Conservation (phyloP, 345 rosid species). For the Gossypium arboreum region DNA sequence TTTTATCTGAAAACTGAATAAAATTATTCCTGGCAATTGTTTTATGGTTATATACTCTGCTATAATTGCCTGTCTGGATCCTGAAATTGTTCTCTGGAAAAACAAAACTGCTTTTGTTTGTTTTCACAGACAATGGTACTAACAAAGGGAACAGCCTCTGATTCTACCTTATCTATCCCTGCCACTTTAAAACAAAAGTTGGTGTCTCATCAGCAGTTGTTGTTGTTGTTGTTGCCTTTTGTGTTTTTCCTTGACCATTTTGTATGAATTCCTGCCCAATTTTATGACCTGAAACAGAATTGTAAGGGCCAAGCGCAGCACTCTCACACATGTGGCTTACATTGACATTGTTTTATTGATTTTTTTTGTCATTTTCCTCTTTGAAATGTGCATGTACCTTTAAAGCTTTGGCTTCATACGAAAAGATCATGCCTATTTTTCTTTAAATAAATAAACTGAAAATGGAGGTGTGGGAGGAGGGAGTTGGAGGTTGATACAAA, state of each 20-base stretch:
- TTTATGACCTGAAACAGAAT: slow-evolving; percentile 23
- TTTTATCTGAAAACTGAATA: slow-evolving; percentile 8
- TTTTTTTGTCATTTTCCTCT: slow-evolving; percentile 7
- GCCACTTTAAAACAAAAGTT: slow-evolving; percentile 36
- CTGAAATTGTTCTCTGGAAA: slow-evolving; percentile 18
- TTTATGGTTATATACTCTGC: slow-evolving; percentile 19
- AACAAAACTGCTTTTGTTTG: slow-evolving; percentile 34
- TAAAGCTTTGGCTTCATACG: not conserved
- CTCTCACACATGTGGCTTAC: slow-evolving; percentile 10
- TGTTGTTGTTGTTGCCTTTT: slow-evolving; percentile 7
- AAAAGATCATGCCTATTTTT: not conserved
- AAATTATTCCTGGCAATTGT: slow-evolving; percentile 19
- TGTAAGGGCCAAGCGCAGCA: slow-evolving; percentile 28
- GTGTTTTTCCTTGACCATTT: slow-evolving; percentile 17
- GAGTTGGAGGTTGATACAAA: not conserved
- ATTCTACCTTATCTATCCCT: slow-evolving; percentile 38
- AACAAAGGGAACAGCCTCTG: slow-evolving; percentile 32
- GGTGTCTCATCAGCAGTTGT: slow-evolving; percentile 17
- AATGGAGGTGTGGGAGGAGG: not conserved
- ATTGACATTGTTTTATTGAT: not conserved
- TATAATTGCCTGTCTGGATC: slow-evolving; percentile 27
- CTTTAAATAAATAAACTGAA: not conserved
- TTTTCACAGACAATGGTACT: slow-evolving; percentile 27
- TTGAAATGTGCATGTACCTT: not conserved
- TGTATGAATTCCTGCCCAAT: slow-evolving; percentile 34